Conservation (phyloP, 441 rosid species). For the Croton setiger region DNA sequence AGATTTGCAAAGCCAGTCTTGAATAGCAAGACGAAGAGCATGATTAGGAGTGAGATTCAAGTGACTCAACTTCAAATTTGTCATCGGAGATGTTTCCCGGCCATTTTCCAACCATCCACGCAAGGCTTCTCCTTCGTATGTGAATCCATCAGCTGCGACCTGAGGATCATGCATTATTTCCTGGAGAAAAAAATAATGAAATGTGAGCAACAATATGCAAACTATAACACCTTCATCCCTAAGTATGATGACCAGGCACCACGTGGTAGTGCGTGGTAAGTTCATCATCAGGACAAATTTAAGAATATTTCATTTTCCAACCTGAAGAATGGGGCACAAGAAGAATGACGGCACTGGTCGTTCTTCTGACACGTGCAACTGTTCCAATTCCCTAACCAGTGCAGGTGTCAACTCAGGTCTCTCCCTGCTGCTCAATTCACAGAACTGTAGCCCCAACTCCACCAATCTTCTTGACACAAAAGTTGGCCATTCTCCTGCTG, state of each 20-base stretch:
- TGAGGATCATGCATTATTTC: conserved; percentile 85
- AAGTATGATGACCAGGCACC: background rate
- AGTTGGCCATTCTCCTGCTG: conserved; percentile 70
- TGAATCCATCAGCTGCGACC: conserved; percentile 75
- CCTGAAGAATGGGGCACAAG: conserved; percentile 73
- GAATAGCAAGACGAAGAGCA: conserved; percentile 56
- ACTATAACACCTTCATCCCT: background rate
- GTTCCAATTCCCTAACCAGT: conserved; percentile 58
- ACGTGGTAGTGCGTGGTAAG: background rate
- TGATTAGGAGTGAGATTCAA: conserved; percentile 65
- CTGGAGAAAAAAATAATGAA: conserved; percentile 33
- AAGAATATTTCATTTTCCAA: conserved; percentile 11
- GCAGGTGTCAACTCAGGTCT: conserved; percentile 59
- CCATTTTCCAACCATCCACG: conserved; percentile 56
- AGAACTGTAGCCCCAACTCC: conserved; percentile 58
- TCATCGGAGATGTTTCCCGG: conserved; percentile 74
- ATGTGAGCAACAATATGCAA: conserved; percentile 6
- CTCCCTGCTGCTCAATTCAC: conserved; percentile 43
- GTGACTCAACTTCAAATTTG: conserved; percentile 51
- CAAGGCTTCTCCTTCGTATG: conserved; percentile 61
- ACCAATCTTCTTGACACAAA: conserved; percentile 41
- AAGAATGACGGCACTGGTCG: conserved; percentile 59
- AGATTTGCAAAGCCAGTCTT: conserved; percentile 68
- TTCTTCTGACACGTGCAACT: conserved; percentile 50
- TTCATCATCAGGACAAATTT: background rate